Conservation (phyloP, 306 rosid genomes). For the Ormosia emarginata region DNA sequence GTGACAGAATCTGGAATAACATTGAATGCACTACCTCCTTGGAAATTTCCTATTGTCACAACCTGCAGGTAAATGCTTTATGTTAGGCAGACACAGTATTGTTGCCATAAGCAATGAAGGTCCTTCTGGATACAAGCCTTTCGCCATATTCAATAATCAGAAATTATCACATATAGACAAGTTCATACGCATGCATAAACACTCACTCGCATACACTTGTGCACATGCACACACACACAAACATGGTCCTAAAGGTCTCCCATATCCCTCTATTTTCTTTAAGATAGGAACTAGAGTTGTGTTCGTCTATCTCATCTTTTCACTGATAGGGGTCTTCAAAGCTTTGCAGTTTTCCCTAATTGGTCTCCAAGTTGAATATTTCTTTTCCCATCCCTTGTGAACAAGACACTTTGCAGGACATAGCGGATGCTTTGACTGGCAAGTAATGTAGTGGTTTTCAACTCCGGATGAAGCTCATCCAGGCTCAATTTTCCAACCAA, state of each 20-base stretch:
- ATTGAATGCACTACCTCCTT: not conserved
- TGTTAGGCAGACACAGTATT: conserved; percentile 17
- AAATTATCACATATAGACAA: not conserved
- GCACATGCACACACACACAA: not conserved
- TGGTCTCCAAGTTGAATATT: not conserved
- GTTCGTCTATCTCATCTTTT: not conserved
- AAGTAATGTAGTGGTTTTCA: not conserved
- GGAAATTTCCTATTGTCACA: conserved; percentile 28
- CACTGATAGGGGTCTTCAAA: not conserved
- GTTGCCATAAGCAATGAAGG: not conserved
- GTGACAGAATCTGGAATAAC: conserved; percentile 31
- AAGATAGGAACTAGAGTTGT: not conserved
- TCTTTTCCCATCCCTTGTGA: not conserved
- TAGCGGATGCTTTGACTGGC: not conserved
- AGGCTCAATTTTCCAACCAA: not conserved
- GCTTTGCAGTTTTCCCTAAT: not conserved
- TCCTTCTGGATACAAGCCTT: not conserved
- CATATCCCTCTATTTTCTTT: not conserved
- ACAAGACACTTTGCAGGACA: not conserved
- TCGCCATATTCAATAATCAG: not conserved
- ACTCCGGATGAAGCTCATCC: not conserved
- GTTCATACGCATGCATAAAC: not conserved
- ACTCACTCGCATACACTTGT: no score
- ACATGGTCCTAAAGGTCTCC: not conserved
- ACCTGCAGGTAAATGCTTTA: conserved; percentile 40